Conservation (phyloP, 1,284 basidiomycete species). For the Sphagnurus paluster region DNA sequence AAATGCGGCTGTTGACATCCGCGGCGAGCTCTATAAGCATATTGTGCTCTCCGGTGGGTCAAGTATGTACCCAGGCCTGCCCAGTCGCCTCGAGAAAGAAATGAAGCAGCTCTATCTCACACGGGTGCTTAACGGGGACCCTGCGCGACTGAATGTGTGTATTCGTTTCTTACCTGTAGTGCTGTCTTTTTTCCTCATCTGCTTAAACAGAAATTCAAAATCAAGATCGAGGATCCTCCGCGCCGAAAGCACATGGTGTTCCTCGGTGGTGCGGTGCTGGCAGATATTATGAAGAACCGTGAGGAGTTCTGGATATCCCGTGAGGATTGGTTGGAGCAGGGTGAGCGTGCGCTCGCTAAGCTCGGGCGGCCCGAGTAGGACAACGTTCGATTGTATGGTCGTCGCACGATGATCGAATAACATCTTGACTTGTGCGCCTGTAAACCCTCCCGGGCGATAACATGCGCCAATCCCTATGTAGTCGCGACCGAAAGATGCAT, state of each 20-base stretch:
- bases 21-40: slow-evolving; percentile 95
- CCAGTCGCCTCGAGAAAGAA: slow-evolving; percentile 96
- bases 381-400: no score
- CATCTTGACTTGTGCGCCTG: no score
- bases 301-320: slow-evolving; percentile 95
- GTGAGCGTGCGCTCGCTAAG: slow-evolving; percentile 80
- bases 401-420: no score
- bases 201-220: slow-evolving; percentile 90
- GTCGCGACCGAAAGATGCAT: no score
- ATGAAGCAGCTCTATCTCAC: slow-evolving; percentile 99
- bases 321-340: slow-evolving; percentile 94
- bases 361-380: slow-evolving; percentile 61
- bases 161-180: not conserved
- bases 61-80: slow-evolving; percentile 98
- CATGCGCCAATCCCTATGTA: no score
- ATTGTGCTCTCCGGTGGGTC: slow-evolving; percentile 97
- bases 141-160: slow-evolving; percentile 83
- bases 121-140: slow-evolving; percentile 84
- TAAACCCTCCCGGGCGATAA: no score
- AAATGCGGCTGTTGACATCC: slow-evolving; percentile 86
- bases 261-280: slow-evolving; percentile 93
- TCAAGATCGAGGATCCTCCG: slow-evolving; percentile 97
- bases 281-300: slow-evolving; percentile 97
- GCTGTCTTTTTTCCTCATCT: not conserved
- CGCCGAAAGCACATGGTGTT: slow-evolving; percentile 99